Evolutionary conservation across 495 filamentous ascomycete species (phyloP).

Genomic region (Lasiosphaeriaceae sp.): DNA sequence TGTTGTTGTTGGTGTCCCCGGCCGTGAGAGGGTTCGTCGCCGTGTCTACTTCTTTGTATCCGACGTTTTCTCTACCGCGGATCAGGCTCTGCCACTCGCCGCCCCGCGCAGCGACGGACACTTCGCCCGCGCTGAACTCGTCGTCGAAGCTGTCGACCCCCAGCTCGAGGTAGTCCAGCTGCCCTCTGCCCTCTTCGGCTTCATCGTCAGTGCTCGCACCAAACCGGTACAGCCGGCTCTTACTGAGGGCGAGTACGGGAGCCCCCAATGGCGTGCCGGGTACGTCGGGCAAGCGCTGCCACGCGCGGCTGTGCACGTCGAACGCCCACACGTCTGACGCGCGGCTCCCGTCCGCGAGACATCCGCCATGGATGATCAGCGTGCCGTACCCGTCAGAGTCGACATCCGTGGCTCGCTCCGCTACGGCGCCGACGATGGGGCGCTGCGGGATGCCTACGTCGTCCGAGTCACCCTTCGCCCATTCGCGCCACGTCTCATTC

Average conservation of each 20-base stretch:
- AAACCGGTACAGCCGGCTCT: slow-evolving; percentile 62
- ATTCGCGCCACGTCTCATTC: slow-evolving; percentile 36
- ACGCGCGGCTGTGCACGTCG: slow-evolving; percentile 51
- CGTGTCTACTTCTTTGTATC: slow-evolving; percentile 21
- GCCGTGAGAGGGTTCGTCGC: slow-evolving; percentile 20
- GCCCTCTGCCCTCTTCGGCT: slow-evolving; percentile 57
- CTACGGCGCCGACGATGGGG: slow-evolving; percentile 44
- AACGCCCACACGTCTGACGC: slow-evolving; percentile 71
- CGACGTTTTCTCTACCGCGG: slow-evolving; percentile 21
- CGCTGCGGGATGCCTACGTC: slow-evolving; percentile 42
- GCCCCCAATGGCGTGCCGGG: slow-evolving; percentile 61
- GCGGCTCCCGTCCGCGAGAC: slow-evolving; percentile 45
- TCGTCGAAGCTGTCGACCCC: slow-evolving; percentile 47
- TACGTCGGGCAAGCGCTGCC: slow-evolving; percentile 59
- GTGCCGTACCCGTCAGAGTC: slow-evolving; percentile 50
- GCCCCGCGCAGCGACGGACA: slow-evolving; percentile 30
- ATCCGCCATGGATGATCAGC: slow-evolving; percentile 71
- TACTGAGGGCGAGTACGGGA: slow-evolving; percentile 54
- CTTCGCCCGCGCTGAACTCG: slow-evolving; percentile 36
- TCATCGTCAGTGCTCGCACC: slow-evolving; percentile 63
- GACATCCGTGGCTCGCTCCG: slow-evolving; percentile 41
- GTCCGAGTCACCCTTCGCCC: slow-evolving; percentile 38
- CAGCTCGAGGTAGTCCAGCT: slow-evolving; percentile 57
- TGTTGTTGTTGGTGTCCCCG: slow-evolving; percentile 23
- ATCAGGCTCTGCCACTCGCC: slow-evolving; percentile 39